Evolutionary conservation across 129 eudicot species (phyloP).

Genomic region (Flaveria robusta): DNA sequence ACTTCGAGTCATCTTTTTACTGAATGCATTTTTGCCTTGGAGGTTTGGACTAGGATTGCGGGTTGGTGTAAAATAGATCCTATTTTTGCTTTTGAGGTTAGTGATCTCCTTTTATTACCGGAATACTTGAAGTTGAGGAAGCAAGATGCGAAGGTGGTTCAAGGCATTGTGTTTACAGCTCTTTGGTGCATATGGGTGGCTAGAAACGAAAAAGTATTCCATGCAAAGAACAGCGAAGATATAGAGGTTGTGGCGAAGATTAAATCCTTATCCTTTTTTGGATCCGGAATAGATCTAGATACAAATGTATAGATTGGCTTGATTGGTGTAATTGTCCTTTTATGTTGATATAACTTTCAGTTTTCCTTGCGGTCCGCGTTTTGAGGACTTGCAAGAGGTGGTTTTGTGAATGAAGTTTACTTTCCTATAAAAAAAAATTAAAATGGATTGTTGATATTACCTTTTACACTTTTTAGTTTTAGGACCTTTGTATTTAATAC

Average conservation of each 20-base stretch:
- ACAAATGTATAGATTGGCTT: background rate
- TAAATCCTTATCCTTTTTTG: background rate
- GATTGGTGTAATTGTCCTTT: background rate
- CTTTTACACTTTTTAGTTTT: too few relatives aligned
- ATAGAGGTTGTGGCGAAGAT: background rate
- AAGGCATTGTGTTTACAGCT: too few relatives aligned
- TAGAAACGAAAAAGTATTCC: background rate
- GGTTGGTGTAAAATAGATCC: background rate
- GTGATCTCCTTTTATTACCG: background rate
- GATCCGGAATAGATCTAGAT: background rate
- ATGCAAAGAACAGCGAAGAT: background rate
- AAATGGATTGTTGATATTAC: too few relatives aligned
- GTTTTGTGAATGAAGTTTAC: background rate
- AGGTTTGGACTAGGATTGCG: background rate
- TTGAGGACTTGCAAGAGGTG: background rate
- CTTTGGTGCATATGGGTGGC: background rate
- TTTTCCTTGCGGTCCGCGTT: background rate
- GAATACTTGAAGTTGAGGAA: background rate
- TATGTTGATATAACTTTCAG: background rate
- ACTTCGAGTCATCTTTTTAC: background rate
- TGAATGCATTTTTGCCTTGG: background rate
- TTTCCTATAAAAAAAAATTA: background rate
- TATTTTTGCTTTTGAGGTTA: background rate
- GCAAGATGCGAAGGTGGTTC: too few relatives aligned
- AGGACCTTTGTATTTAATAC: too few relatives aligned